phyloP scores from a whole-genome alignment of 805 yeast species.

The Kregervanrija pseudodelftensis region DNA sequence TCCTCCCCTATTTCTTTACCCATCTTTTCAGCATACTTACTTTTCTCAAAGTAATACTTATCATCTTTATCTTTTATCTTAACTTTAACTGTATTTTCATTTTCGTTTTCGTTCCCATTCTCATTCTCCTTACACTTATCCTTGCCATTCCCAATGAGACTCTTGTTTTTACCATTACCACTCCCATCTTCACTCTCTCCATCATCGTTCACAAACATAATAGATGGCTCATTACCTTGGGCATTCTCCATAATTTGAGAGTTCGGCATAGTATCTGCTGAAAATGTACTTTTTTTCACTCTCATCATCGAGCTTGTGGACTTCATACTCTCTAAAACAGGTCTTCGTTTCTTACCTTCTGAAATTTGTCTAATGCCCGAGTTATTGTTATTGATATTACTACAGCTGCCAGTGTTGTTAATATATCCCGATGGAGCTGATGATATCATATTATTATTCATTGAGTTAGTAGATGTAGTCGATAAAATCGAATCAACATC shows the following conservation, averaged over 20 bases:
- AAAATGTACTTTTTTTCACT: constrained; percentile 30
- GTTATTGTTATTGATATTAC: neutral
- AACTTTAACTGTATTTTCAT: no score
- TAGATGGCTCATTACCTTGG: constrained; percentile 59
- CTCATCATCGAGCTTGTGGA: constrained; percentile 13
- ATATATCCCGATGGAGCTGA: neutral
- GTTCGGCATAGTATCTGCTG: constrained; percentile 65
- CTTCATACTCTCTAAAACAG: constrained; percentile 15
- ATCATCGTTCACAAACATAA: constrained; percentile 48
- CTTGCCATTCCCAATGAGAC: neutral
- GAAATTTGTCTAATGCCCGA: neutral
- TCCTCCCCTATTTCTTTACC: no score
- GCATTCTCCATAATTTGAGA: constrained; percentile 63
- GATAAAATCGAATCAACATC: constrained; percentile 21
- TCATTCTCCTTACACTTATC: neutral
- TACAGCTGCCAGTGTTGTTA: neutral
- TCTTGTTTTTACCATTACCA: neutral
- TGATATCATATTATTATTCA: neutral
- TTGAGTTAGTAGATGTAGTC: constrained; percentile 6
- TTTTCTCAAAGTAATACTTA: no score
- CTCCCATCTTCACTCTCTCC: neutral
- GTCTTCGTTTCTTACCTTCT: constrained; percentile 14
- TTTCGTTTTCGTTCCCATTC: neutral
- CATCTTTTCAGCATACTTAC: no score
- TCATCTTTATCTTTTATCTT: neutral